Evolutionary conservation across 768 basidiomycete species (phyloP).

Genomic region (Trametes villosa): DNA sequence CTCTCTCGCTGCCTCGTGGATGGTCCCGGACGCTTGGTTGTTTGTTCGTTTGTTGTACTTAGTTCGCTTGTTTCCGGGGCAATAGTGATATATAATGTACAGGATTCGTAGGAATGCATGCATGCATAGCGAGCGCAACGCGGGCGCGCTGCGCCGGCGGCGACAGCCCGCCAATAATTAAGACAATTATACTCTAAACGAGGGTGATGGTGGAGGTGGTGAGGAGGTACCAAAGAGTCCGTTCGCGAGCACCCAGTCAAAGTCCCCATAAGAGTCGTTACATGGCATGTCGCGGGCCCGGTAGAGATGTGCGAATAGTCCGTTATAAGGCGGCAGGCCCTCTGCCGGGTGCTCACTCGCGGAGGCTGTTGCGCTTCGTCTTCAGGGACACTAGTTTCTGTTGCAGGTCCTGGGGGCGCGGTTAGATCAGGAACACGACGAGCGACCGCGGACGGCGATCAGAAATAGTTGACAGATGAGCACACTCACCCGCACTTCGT

Average conservation of each 20-base stretch:
- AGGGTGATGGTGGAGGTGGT: not conserved
- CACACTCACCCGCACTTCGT: slow-evolving; percentile 69
- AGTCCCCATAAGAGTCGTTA: slow-evolving; percentile 12
- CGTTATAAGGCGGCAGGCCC: not conserved
- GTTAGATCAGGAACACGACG: slow-evolving; percentile 6
- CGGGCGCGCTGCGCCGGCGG: slow-evolving; percentile 19
- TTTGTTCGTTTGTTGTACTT: not conserved
- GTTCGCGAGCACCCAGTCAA: slow-evolving; percentile 8
- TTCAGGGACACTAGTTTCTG: slow-evolving; percentile 58
- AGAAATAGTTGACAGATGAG: slow-evolving; percentile 2
- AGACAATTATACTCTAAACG: slow-evolving; percentile 1
- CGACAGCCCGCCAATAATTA: slow-evolving; percentile 5
- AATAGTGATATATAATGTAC: slow-evolving; percentile 23
- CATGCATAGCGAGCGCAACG: slow-evolving; percentile 1
- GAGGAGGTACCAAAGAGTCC: not conserved
- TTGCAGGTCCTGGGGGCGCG: slow-evolving; percentile 39
- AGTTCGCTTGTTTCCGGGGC: slow-evolving; percentile 12
- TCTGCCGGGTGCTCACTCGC: slow-evolving; percentile 15
- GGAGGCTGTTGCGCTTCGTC: slow-evolving; percentile 47
- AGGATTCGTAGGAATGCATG: slow-evolving; percentile 20
- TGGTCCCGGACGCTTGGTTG: not conserved
- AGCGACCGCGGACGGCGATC: no score
- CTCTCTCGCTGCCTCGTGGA: not conserved
- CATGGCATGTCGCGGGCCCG: not conserved
- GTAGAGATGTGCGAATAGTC: not conserved